Percentiles rank a stretch among this genome's conserved stretches.
These are phyloP conservation scores for Pilasporangium apinafurcum DNA, from an alignment of 352 stramenopile genomes.

Conservation along the genomic window DNA sequence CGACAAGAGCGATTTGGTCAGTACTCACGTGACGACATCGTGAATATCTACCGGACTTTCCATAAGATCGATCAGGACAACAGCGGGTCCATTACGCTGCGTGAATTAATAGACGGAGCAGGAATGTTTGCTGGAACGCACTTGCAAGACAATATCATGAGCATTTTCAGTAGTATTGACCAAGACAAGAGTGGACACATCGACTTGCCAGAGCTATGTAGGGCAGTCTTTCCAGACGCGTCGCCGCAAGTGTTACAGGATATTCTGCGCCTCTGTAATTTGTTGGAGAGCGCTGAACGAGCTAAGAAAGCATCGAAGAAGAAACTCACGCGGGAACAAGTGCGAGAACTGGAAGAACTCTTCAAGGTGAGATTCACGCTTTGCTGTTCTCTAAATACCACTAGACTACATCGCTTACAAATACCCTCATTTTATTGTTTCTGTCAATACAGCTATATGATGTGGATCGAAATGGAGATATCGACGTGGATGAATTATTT, in stretches of 20 bases:
- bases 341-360: constrained; percentile 54
- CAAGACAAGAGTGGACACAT: constrained; percentile 70
- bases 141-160: constrained; percentile 61
- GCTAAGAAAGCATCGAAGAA: constrained; percentile 44
- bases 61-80: constrained; percentile 61
- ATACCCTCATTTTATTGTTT: background rate
- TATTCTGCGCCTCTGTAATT: constrained; percentile 43
- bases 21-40: constrained; percentile 58
- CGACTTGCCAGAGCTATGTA: constrained; percentile 55
- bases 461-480: constrained; percentile 53
- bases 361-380: constrained; percentile 31
- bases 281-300: constrained; percentile 49
- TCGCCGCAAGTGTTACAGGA: constrained; percentile 30
- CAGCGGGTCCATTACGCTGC: constrained; percentile 59
- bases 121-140: constrained; percentile 54
- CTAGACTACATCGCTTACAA: background rate
- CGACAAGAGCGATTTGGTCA: constrained; percentile 53
- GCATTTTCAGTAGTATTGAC: constrained; percentile 77
- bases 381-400: constrained; percentile 9
- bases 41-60: constrained; percentile 73
- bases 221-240: constrained; percentile 52
- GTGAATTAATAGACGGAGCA: constrained; percentile 49
- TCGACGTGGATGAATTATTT: constrained; percentile 64
- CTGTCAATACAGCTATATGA: constrained; percentile 42
- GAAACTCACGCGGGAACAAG: constrained; percentile 40